A percentile compares a stretch with the other conserved stretches of the same genome.
phyloP scores from a whole-genome alignment of 116 monocot genomes.

The Posidonia oceanica region DNA sequence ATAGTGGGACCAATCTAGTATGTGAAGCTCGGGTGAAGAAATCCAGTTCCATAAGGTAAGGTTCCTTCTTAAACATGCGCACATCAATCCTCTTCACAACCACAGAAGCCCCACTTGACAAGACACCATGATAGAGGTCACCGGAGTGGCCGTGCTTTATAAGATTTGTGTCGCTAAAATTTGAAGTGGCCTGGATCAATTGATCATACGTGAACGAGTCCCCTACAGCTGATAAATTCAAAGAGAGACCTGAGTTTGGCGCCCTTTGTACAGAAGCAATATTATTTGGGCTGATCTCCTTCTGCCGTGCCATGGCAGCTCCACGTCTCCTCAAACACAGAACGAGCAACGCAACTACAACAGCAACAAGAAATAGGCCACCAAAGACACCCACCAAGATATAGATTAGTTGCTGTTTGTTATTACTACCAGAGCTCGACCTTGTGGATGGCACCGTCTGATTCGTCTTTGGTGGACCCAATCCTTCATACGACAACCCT shows the following conservation, averaged over 20 bases:
- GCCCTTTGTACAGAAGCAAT: background rate
- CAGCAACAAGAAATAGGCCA: constrained; percentile 24
- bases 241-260: constrained; percentile 3
- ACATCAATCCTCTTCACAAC: constrained; percentile 64
- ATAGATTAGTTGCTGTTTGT: constrained; percentile 2
- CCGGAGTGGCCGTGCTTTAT: constrained; percentile 76
- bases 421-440: background rate
- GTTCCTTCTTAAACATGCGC: constrained; percentile 18
- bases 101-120: constrained; percentile 41
- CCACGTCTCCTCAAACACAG: constrained; percentile 24
- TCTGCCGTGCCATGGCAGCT: background rate
- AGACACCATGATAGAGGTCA: constrained; percentile 53
- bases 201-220: constrained; percentile 54
- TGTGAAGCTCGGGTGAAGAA: constrained; percentile 44
- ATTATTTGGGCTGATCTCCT: background rate
- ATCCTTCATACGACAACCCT: constrained; percentile 17
- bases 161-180: constrained; percentile 45
- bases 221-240: constrained; percentile 33
- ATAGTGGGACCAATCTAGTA: constrained; percentile 40
- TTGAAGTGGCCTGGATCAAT: constrained; percentile 36
- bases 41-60: constrained; percentile 48
- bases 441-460: background rate
- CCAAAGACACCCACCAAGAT: constrained; percentile 54
- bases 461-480: constrained; percentile 12
- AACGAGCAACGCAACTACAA: constrained; percentile 20